Conservation (phyloP, 805 yeast genomes). For the Teunomyces funiuensis region DNA sequence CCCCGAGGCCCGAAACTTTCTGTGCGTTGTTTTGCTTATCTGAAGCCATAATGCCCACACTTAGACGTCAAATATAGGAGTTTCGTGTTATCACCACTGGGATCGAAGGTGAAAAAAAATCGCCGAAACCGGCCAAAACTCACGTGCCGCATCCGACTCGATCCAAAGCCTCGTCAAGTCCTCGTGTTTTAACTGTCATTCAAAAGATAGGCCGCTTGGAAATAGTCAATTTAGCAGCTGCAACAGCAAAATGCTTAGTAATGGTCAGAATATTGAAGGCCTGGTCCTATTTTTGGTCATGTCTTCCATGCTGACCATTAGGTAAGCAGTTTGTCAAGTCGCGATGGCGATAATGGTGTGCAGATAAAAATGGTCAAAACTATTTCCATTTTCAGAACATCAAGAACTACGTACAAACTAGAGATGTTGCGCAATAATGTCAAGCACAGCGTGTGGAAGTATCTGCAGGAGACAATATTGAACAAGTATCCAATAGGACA, state of each 20-base stretch:
- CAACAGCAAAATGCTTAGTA: background rate
- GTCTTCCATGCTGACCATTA: no score
- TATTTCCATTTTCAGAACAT: background rate
- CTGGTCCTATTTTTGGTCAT: no score
- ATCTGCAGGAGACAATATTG: conserved; percentile 1
- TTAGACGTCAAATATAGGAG: no score
- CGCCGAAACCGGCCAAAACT: conserved; percentile 1
- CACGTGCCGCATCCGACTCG: background rate
- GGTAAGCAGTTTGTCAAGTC: background rate
- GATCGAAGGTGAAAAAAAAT: background rate
- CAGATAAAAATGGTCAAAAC: background rate
- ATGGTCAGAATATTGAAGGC: no score
- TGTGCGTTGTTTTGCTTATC: conserved; percentile 7
- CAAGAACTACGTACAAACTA: background rate
- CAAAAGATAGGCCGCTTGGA: background rate
- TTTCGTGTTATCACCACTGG: no score
- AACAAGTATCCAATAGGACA: conserved; percentile 63
- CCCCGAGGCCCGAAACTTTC: conserved; percentile 26
- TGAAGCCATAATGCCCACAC: background rate
- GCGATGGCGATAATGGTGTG: background rate
- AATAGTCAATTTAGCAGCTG: background rate
- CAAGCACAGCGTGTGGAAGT: conserved; percentile 2
- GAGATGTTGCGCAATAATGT: conserved; percentile 1
- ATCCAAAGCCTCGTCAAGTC: background rate
- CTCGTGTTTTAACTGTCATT: background rate